These are phyloP conservation scores for Rhodotorula sp. DNA, from an alignment of 1,284 basidiomycete genomes.

Conservation along the genomic window DNA sequence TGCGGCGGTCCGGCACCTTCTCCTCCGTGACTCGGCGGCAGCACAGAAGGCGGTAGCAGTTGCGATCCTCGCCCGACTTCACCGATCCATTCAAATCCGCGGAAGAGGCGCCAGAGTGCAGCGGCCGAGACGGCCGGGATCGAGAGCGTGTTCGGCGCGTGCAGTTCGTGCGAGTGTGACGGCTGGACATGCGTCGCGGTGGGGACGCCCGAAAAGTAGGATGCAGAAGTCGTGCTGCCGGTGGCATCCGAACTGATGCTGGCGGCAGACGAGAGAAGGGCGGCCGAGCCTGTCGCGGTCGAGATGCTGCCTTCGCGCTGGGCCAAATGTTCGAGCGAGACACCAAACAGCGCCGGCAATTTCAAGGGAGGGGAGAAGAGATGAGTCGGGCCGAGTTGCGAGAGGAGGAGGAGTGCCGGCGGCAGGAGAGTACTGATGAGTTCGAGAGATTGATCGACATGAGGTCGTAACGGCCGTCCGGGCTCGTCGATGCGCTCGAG, in stretches of 20 bases:
- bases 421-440: slow-evolving; percentile 40
- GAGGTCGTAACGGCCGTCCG: not conserved
- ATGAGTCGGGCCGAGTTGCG: slow-evolving; percentile 42
- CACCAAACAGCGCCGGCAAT: slow-evolving; percentile 26
- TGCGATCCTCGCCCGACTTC: slow-evolving; percentile 37
- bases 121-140: slow-evolving; percentile 43
- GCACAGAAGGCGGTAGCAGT: slow-evolving; percentile 19
- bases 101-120: slow-evolving; percentile 43
- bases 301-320: slow-evolving; percentile 23
- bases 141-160: slow-evolving; percentile 42
- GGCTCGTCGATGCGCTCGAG: slow-evolving; percentile 29
- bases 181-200: slow-evolving; percentile 20
- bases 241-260: slow-evolving; percentile 38
- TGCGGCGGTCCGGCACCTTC: slow-evolving; percentile 5
- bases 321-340: slow-evolving; percentile 17
- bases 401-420: slow-evolving; percentile 41
- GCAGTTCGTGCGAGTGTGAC: slow-evolving; percentile 41
- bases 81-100: slow-evolving; percentile 43
- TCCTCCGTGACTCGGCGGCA: slow-evolving; percentile 9
- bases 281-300: slow-evolving; percentile 18
- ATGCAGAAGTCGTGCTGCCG: slow-evolving; percentile 23
- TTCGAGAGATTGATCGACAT: slow-evolving; percentile 34
- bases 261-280: slow-evolving; percentile 25
- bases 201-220: slow-evolving; percentile 17
- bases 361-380: slow-evolving; percentile 40